Base-by-base conservation (phyloP, 1,284 basidiomycete species). In the Ceratobasidium theobromae region DNA sequence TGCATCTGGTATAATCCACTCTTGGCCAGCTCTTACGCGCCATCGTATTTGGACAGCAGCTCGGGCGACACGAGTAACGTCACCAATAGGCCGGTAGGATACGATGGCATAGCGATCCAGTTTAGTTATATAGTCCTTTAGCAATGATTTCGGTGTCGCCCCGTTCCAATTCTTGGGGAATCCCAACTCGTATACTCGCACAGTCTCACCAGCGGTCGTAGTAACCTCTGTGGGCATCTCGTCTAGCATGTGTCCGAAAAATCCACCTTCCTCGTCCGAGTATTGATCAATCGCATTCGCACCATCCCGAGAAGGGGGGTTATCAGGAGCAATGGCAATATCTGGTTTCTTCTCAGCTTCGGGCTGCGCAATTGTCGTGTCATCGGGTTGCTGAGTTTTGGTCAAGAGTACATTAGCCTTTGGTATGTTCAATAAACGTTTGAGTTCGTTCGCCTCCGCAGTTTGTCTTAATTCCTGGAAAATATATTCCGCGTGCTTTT, bases 1-100 rank as follows among this genome's bases (percentile, higher is more conserved):
- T 2, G 91, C 95, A 67, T 93, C 86, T 1, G 89, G 85, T 92
- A 98, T 98, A 16, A 76, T 76, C 87, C 91, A 96, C 53, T 87
- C 83, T 65, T 86, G 84, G 52, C 67, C 18, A 33, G 84, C 80
- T 18, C 41, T 62, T 4, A 27, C 25, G 12, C 58, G 46, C 91
- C 93, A 95, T 18, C 86, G 80, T 66, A 95, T 82, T 66, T 79
- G 84, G 40, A 94, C 81, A 30, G 83, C 81, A 12, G 86, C 86
- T 45, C 93, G 82, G 70, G 86, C 87, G 1, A 85, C 90, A 5
- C 91, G 83, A 73, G 86, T 88, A 14, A 75, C 70, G 4, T 86
- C 84, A 21, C 89, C 91, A 28, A 93, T 76, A 18, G 79, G 77
- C 14, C 74, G 79, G 74, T 91, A 97, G 2, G 83, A 81, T 69